These are phyloP conservation scores for Pseudonitzschia delicatissima DNA, from an alignment of 108 stramenopile species.

Conservation along the genomic window DNA sequence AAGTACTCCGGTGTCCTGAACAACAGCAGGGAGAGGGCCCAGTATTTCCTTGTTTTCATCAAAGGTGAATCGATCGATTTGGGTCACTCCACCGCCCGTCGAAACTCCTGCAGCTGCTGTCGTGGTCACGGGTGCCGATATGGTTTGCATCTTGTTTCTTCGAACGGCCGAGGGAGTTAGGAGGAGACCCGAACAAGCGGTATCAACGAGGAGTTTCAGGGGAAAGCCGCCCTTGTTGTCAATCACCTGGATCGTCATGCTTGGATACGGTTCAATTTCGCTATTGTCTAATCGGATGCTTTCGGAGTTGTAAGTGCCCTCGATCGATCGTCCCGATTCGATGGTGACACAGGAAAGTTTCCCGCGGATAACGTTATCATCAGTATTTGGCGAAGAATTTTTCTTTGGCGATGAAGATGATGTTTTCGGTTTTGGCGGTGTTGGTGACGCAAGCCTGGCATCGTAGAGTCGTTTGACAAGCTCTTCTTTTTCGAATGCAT, in stretches of 20 bases:
- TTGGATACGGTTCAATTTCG: slow-evolving; percentile 11
- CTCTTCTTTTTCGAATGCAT: slow-evolving; percentile 80
- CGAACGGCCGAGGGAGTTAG: slow-evolving; percentile 51
- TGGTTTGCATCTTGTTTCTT: slow-evolving; percentile 35
- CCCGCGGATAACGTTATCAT: slow-evolving; percentile 8
- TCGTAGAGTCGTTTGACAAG: slow-evolving; percentile 58
- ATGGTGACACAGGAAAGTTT: slow-evolving; percentile 37
- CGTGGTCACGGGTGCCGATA: slow-evolving; percentile 53
- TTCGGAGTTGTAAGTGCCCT: slow-evolving; percentile 44
- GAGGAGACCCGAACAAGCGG: slow-evolving; percentile 77
- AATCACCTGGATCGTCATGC: slow-evolving; percentile 41
- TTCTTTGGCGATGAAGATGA: neutral
- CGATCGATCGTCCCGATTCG: slow-evolving; percentile 38
- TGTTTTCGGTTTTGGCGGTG: slow-evolving; percentile 5
- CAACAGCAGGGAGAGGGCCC: slow-evolving; percentile 53
- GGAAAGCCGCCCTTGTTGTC: slow-evolving; percentile 11
- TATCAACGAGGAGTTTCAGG: slow-evolving; percentile 67
- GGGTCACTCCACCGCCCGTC: slow-evolving; percentile 42
- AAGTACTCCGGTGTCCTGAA: slow-evolving; percentile 74
- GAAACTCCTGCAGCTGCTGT: slow-evolving; percentile 58
- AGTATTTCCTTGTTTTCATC: slow-evolving; percentile 23
- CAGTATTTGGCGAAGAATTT: neutral
- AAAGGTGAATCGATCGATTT: slow-evolving; percentile 38
- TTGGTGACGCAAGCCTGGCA: slow-evolving; percentile 11
- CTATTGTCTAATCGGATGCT: slow-evolving; percentile 35